Conservation (phyloP, 176 grass and related monocot species). For the Triticum aestivum region IWGSC_CS_RefSeq_v2.1 NC_057802.1:141689630-141690129, state of each 20-base stretch:
- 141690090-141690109: neutral
- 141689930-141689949: neutral
- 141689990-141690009: neutral
- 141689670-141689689: conserved; percentile 41
- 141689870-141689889: neutral
- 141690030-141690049: neutral
- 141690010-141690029: conserved; percentile 1
- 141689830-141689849: conserved; percentile 70
- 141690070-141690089: conserved; percentile 1
- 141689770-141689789: conserved; percentile 92
- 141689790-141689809: conserved; percentile 88
- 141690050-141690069: conserved; percentile 7
- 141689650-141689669: conserved; percentile 42
- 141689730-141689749: conserved; percentile 61
- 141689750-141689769: conserved; percentile 95
- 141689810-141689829: conserved; percentile 92
- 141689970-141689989: neutral
- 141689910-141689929: neutral
- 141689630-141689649: conserved; percentile 39
- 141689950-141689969: neutral
- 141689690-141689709: conserved; percentile 53
- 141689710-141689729: conserved; percentile 52
- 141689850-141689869: conserved; percentile 13
- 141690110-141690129: neutral
- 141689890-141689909: neutral